Evolutionary conservation across 2,329 filamentous ascomycete genomes (phyloP).

Genomic region (Fusarium nisikadoi): DNA sequence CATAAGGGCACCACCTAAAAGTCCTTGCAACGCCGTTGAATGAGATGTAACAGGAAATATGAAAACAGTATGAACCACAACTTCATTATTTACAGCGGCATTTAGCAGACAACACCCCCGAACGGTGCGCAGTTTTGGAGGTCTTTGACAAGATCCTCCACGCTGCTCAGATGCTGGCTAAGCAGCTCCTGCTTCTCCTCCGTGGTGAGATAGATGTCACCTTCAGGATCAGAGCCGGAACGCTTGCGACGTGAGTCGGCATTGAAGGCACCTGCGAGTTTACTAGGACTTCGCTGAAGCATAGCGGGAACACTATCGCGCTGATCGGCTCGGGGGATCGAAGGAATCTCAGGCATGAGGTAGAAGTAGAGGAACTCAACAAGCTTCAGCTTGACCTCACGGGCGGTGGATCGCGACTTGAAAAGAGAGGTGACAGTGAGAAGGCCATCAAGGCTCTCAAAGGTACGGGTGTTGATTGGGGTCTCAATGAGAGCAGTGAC

Average conservation of each 20-base stretch:
- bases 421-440: slow-evolving; percentile 92
- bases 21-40: slow-evolving; percentile 32
- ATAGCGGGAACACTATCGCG: slow-evolving; percentile 61
- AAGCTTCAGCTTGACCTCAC: slow-evolving; percentile 94
- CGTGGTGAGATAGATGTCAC: slow-evolving; percentile 67
- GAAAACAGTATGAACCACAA: not conserved
- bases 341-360: slow-evolving; percentile 87
- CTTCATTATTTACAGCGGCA: not conserved
- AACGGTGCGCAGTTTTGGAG: slow-evolving; percentile 82
- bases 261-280: slow-evolving; percentile 68
- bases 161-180: slow-evolving; percentile 80
- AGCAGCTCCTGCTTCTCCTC: slow-evolving; percentile 85
- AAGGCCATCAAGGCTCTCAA: slow-evolving; percentile 91
- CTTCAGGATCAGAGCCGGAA: slow-evolving; percentile 48
- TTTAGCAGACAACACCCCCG: slow-evolving; percentile 66
- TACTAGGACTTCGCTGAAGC: slow-evolving; percentile 75
- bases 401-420: slow-evolving; percentile 84
- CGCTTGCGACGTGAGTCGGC: slow-evolving; percentile 48
- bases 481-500: slow-evolving; percentile 88
- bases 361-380: slow-evolving; percentile 99
- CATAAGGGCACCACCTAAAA: slow-evolving; percentile 23
- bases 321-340: slow-evolving; percentile 61
- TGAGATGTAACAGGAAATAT: not conserved
- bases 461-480: slow-evolving; percentile 88
- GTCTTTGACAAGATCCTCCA: slow-evolving; percentile 87